Conservation (phyloP, 2,329 filamentous ascomycete species). For the Reticulascus tulasneorum region DNA sequence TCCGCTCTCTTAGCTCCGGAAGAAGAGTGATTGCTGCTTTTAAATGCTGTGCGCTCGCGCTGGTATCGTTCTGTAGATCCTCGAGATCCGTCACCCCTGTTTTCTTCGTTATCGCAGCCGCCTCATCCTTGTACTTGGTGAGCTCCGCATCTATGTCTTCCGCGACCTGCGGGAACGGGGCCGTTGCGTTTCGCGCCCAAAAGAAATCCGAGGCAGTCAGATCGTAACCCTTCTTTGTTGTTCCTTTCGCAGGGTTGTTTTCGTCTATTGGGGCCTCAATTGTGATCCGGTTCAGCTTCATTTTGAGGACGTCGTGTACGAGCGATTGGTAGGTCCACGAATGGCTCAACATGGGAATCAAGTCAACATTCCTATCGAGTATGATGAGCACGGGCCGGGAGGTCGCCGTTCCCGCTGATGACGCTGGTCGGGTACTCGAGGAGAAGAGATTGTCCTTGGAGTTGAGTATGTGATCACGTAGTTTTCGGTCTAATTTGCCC, state of each 20-base stretch:
- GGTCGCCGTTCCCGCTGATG: conserved; percentile 57
- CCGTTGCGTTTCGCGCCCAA: conserved; percentile 86
- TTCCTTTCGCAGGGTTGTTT: conserved; percentile 66
- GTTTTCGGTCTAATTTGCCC: conserved; percentile 88
- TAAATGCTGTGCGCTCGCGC: conserved; percentile 85
- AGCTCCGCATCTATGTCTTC: conserved; percentile 94
- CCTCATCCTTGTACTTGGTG: conserved; percentile 92
- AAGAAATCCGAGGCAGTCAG: conserved; percentile 90
- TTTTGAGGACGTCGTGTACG: conserved; percentile 60
- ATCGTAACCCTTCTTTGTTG: conserved; percentile 86
- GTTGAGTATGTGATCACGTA: conserved; percentile 93
- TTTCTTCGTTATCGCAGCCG: conserved; percentile 89
- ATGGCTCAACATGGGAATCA: conserved; percentile 98
- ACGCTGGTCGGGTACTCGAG: conserved; percentile 50
- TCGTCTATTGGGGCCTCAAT: conserved; percentile 82
- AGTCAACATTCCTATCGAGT: conserved; percentile 89
- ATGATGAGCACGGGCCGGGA: conserved; percentile 88
- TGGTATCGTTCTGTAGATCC: conserved; percentile 85
- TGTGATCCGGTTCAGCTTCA: conserved; percentile 83
- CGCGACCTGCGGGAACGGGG: conserved; percentile 92
- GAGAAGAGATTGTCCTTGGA: conserved; percentile 98
- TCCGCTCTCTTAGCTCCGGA: conserved; percentile 87
- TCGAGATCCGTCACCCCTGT: conserved; percentile 91
- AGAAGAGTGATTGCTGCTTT: conserved; percentile 93
- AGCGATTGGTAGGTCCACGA: conserved; percentile 80